phyloP scores from a whole-genome alignment of 2,329 filamentous ascomycete genomes.

The Aureobasidium sp. region DNA sequence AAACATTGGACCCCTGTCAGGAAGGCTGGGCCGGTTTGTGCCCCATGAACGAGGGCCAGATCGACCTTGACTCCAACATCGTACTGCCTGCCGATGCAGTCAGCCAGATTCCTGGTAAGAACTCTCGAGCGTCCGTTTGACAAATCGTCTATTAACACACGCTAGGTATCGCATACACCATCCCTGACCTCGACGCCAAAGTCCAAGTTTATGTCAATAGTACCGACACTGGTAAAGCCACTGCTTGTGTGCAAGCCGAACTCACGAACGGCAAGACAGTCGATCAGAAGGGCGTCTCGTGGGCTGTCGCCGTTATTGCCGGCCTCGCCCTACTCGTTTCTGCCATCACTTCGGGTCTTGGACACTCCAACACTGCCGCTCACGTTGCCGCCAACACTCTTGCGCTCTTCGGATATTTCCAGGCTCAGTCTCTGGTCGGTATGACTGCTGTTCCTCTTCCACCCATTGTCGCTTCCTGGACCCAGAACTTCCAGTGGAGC shows the following conservation, averaged over 20 bases:
- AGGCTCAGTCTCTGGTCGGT: constrained; percentile 85
- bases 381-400: constrained; percentile 91
- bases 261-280: constrained; percentile 91
- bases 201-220: constrained; percentile 76
- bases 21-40: constrained; percentile 65
- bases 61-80: constrained; percentile 68
- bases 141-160: neutral
- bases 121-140: constrained; percentile 6
- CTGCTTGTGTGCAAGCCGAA: constrained; percentile 81
- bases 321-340: constrained; percentile 77
- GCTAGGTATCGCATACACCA: constrained; percentile 68
- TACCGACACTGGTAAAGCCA: constrained; percentile 53
- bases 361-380: constrained; percentile 87
- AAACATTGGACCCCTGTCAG: constrained; percentile 67
- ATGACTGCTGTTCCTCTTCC: constrained; percentile 75
- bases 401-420: constrained; percentile 92
- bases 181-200: constrained; percentile 84
- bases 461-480: constrained; percentile 86
- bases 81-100: constrained; percentile 52
- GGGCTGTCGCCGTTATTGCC: constrained; percentile 81
- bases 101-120: constrained; percentile 58
- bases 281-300: constrained; percentile 79
- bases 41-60: constrained; percentile 80
- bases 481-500: constrained; percentile 96
- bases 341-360: constrained; percentile 80